Evolutionary conservation across 306 rosid species (phyloP), one percentile per base, ranked within the genome.

Genomic region (Carpinus fangiana): DNA sequence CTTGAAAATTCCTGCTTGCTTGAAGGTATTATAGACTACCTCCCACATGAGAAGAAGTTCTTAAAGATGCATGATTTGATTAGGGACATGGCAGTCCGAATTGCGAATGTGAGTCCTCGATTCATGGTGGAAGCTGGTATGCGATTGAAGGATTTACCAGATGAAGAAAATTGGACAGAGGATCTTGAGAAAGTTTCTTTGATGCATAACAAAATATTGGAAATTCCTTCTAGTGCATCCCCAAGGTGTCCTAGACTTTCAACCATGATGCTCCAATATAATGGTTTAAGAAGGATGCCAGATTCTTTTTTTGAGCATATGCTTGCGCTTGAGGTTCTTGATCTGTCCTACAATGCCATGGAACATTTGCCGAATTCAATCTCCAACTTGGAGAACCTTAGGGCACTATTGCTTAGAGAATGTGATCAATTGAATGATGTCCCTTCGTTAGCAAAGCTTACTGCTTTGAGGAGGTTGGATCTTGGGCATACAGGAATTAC

Each of bases 231-330:
- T 23, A 36, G 50, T 5, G 56, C 9, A 17, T 21, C 76, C 1
- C 79, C 71, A n/a, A 26, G 13, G 21, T 82, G 85, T 67, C 78
- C 85, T 0, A 68, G 48, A 54, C 72, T 82, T 5, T 65, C 85
- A 3, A 77, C 79, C 7, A 38, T 82, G 79, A 38, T 77, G 47
- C 38, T 73, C 2, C 21, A 28, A 18, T n/a, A 46, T 12, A 2
- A 2, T 21, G 0, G 7, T 2, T 62, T 82, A 23, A 31, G 43
- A 68, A 20, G n/a, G 18, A 77, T 77, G 12, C 8, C 82, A 38
- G 64, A 82, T 20, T 23, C 54, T 0, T 77, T 82, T 34, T 82
- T 77, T 28, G 41, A 2, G 11, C 59, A 56, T 26, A 71, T 82
- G 81, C 56, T 12, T 23, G 84, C 65, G 36, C 80, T 75, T 21